Conservation (phyloP, 352 stramenopile genomes). For the Globisporangium nunn region DNA sequence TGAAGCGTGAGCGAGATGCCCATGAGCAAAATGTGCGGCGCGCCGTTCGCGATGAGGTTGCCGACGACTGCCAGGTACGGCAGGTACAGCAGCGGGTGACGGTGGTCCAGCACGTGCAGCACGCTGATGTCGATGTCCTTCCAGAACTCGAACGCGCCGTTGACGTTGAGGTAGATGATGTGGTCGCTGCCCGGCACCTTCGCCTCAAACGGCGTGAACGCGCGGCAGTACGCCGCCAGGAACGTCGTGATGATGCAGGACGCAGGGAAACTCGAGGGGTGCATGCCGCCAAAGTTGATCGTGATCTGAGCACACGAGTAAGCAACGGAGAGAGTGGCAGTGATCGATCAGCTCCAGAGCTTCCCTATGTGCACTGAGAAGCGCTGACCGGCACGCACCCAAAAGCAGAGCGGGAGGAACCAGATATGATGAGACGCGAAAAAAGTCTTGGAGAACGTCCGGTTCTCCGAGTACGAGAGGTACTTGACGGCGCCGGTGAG, state of each 20-base stretch:
- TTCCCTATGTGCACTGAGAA: neutral
- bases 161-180: constrained; percentile 77
- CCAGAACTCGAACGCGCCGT: constrained; percentile 81
- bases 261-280: constrained; percentile 52
- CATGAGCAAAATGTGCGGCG: constrained; percentile 63
- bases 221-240: constrained; percentile 46
- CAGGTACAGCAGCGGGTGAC: constrained; percentile 56
- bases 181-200: constrained; percentile 53
- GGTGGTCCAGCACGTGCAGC: constrained; percentile 72
- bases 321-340: neutral
- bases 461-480: constrained; percentile 77
- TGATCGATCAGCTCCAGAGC: too few relatives aligned
- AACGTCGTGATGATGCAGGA: constrained; percentile 57
- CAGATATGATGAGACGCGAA: constrained; percentile 80
- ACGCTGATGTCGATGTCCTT: constrained; percentile 67
- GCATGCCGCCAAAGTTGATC: constrained; percentile 60
- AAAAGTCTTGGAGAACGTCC: constrained; percentile 74
- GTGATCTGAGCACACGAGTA: constrained; percentile 33
- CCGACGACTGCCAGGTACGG: constrained; percentile 57
- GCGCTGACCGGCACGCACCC: constrained; percentile 25
- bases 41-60: constrained; percentile 64
- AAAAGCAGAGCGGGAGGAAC: constrained; percentile 79
- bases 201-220: constrained; percentile 60
- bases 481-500: constrained; percentile 88
- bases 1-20: constrained; percentile 49